phyloP scores from a whole-genome alignment of 176 grass and related monocot genomes.

The Avena eriantha region DNA sequence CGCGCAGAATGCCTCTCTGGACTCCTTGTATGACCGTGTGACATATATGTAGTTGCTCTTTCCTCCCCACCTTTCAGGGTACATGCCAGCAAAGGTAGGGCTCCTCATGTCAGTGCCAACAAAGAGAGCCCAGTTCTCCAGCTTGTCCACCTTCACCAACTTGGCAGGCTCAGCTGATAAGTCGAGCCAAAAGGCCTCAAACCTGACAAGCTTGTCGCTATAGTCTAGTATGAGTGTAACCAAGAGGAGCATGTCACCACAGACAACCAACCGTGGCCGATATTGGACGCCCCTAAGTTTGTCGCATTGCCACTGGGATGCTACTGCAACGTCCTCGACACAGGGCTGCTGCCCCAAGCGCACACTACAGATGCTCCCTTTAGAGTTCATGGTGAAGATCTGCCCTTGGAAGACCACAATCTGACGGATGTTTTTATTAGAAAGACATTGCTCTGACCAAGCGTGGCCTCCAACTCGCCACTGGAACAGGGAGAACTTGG shows the following conservation, averaged over 20 bases:
- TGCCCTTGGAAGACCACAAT: background rate
- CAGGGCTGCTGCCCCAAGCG: background rate
- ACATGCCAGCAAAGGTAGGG: background rate
- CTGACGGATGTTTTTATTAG: background rate
- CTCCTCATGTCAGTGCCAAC: background rate
- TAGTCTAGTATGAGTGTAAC: background rate
- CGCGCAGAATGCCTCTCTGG: background rate
- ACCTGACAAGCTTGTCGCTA: background rate
- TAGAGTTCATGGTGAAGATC: background rate
- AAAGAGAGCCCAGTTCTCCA: background rate
- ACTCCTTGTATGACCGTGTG: background rate
- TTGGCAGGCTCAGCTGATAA: background rate
- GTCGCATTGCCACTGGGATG: background rate
- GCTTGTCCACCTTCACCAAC: conserved; percentile 19
- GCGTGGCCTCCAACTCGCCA: conserved; percentile 16
- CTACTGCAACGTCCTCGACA: background rate
- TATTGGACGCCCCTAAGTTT: background rate
- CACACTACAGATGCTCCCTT: background rate
- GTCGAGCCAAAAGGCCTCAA: background rate
- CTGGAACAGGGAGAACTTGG: background rate
- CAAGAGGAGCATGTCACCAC: background rate
- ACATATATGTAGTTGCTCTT: conserved; percentile 22
- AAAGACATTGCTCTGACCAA: background rate
- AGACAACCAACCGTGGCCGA: background rate
- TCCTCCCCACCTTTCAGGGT: conserved; percentile 32